Evolutionary conservation across 495 filamentous ascomycete genomes (phyloP), one percentile per base, ranked within the genome.

Genomic region (Aspergillus campestris): DNA sequence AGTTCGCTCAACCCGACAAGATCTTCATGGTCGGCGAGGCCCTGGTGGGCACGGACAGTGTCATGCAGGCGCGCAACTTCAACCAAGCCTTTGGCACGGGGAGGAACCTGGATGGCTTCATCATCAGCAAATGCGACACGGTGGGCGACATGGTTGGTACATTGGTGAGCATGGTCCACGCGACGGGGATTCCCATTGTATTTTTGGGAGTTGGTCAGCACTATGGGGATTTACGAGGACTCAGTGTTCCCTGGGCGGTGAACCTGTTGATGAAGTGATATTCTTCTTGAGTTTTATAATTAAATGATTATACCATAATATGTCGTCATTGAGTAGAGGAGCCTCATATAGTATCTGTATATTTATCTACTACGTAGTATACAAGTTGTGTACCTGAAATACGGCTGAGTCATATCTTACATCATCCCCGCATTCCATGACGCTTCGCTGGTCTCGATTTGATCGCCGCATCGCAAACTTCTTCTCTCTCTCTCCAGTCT

Each of bases 1-100:
- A 94, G 57, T 84, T 96, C 57, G 92, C 92, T 7, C 75, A 88
- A 41, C 94, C 94, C 3, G 90, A 98, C 62, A 97, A 98, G 74
- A 95, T 97, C 48, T 77, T 98, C 56, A 97, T 98, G 92, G 92
- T 98, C 59, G 92, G 89, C 47, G 92, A 98, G 77, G 92, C 92
- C 14, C 75, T 98, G 7, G 94, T 97, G 3, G 92, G 92, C 15
- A 91, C 84, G 7, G 94, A 98, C 62, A 87, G 84, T 13, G 94
- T 98, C 33, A 85, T 86, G 47, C 92, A 98, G 71, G 92, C 94
- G 6, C 73, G 90, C 42, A 95, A 95, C 56, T 98, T 98, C 72
- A 96, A 96, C 57, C 78, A 81, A 18, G 84, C 86, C 3, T 98
- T 98, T 70, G 92, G 91, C 6, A 71, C 77, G 3, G 86, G 79